phyloP scores from a whole-genome alignment of 441 rosid species.

The Viola pubescens region DNA sequence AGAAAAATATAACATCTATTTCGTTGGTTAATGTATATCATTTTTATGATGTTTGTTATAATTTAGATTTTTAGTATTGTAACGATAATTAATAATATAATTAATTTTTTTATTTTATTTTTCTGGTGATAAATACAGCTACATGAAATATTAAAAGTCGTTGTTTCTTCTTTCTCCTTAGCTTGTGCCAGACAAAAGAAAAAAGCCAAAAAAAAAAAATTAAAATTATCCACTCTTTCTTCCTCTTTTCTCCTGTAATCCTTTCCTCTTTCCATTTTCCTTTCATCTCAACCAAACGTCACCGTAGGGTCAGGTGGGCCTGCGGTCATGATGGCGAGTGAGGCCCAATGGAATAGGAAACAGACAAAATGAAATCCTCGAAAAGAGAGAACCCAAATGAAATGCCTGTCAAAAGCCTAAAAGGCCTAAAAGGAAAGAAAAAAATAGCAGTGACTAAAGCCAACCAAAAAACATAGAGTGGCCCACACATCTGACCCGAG shows the following conservation, averaged over 20 bases:
- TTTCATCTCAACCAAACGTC: neutral
- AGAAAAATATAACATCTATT: too few relatives aligned
- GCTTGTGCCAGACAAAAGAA: neutral
- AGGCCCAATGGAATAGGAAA: neutral
- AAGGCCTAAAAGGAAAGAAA: neutral
- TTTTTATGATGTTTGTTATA: too few relatives aligned
- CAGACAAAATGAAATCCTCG: slow-evolving; percentile 1
- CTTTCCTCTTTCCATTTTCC: neutral
- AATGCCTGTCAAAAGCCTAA: neutral
- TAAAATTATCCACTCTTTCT: too few relatives aligned
- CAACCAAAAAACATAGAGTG: neutral
- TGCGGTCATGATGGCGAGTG: neutral
- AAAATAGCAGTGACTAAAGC: too few relatives aligned
- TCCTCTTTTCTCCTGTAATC: neutral
- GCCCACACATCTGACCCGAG: neutral
- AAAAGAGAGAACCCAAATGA: neutral
- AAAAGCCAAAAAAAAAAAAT: too few relatives aligned
- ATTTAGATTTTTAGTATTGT: too few relatives aligned
- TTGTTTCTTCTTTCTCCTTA: too few relatives aligned
- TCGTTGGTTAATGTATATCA: too few relatives aligned
- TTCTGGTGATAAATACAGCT: too few relatives aligned
- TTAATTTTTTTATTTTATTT: too few relatives aligned
- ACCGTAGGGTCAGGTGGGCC: neutral
- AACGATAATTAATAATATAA: too few relatives aligned
- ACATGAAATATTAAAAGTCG: too few relatives aligned